Conservation (phyloP, 2,329 filamentous ascomycete genomes). For the Aspergillus sp. region DNA sequence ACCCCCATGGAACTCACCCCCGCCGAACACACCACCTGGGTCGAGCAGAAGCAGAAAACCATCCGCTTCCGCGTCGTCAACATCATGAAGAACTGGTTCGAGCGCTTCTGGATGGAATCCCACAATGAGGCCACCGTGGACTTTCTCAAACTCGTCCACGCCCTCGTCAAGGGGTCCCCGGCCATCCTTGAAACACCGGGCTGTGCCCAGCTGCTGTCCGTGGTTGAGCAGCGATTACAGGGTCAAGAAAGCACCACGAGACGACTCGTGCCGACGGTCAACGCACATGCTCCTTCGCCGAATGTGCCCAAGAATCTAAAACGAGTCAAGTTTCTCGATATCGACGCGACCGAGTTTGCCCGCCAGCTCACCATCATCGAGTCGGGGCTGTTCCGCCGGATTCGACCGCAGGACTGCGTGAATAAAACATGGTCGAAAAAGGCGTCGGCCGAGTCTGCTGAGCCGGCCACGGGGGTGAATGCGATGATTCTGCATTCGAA, state of each 20-base stretch:
- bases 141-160: constrained; percentile 75
- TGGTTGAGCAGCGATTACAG: constrained; percentile 76
- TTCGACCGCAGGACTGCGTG: constrained; percentile 84
- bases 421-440: constrained; percentile 98
- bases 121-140: constrained; percentile 60
- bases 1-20: constrained; percentile 70
- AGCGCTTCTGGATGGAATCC: constrained; percentile 94
- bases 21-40: constrained; percentile 72
- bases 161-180: constrained; percentile 57
- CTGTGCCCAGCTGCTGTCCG: constrained; percentile 70
- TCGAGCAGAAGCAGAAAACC: constrained; percentile 81
- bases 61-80: constrained; percentile 91
- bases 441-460: constrained; percentile 69
- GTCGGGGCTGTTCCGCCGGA: constrained; percentile 82
- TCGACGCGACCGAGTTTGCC: constrained; percentile 87
- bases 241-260: constrained; percentile 74
- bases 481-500: constrained; percentile 92
- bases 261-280: constrained; percentile 74
- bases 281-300: constrained; percentile 71
- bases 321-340: constrained; percentile 92
- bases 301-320: constrained; percentile 97
- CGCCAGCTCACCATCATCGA: constrained; percentile 92
- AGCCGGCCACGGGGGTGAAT: constrained; percentile 85
- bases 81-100: constrained; percentile 93
- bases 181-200: constrained; percentile 7